Base-by-base conservation (phyloP, 352 stramenopile genomes). In the Phytopythium aichiense region DNA sequence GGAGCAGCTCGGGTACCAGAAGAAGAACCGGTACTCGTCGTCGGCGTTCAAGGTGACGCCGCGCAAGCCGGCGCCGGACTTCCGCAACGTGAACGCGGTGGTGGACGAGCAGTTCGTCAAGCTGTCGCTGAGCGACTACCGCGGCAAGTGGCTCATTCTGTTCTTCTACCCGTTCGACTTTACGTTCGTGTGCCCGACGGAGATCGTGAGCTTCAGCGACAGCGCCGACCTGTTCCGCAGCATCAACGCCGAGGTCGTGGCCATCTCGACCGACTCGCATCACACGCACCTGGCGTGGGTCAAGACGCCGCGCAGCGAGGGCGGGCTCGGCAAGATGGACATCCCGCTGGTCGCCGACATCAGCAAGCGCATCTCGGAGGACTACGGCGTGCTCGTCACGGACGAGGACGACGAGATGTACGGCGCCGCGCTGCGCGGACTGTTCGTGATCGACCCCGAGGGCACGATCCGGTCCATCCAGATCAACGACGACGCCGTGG, bases 151-250 rank as follows among this genome's bases (percentile, higher is more conserved):
- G 81, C 76, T 94, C 52, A 82, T 95, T 59, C 73, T 95, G 3
- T 92, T 95, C 68, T 95, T 95, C 74, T 95, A 93, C 76, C 84
- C 81, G 12, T 91, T 92, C 71, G 84, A 93, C 70, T 93, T 93
- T 54, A 95, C 86, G 30, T 95, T 95, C 56, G 84, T 95, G 65
- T 94, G 86, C 57, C 84, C 84, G 8, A 94, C 87, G 16, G 81
- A 94, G 68, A 95, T 93, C 55, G 72, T 91, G 59, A 87, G 75
- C 69, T 94, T 92, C 63, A 91, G 77, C 56, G 87, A 92, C 72
- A 86, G 67, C 40, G 71, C 87, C 25, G 70, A 81, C 18, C 58
- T 72, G 38, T 94, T 92, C 78, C 80, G 79, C 48, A 87, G 73
- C 61, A 89, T 92, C 66, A 92, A 92, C 63, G 73, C 81, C 18